Evolutionary conservation across 2,329 filamentous ascomycete species (phyloP), one percentile per base, ranked within the genome.

Genomic region (Colletotrichum lindemuthianum): DNA sequence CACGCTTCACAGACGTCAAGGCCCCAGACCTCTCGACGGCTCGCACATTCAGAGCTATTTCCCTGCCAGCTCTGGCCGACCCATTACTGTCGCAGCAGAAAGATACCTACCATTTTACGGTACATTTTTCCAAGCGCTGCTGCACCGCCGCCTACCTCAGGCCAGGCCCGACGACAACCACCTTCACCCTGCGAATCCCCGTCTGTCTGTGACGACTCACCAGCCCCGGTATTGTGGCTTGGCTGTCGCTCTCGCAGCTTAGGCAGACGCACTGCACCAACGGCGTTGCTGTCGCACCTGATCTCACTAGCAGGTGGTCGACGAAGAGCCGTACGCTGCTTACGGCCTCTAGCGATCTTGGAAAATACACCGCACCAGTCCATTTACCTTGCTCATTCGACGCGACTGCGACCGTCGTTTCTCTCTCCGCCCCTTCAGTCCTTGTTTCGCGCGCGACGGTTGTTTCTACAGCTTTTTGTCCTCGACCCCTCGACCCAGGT

Each of bases 171-270:
- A 53, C 45, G 41, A 49, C 52, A 40, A 47, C 50, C 52, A 49
- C 51, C 41, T 63, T n/a, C 7, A n/a, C 43, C 9, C 3, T 52
- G 57, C 59, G 36, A 56, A 39, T 51, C 51, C 39, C 15, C 57
- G 48, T 9, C 11, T 40, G 13, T 54, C 33, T 54, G 59, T 65
- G 54, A 65, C 64, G 54, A 65, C 44, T 47, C 39, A 40, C 50
- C 32, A 66, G 66, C 59, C 66, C 66, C 59, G 39, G 39, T 61
- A 59, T 60, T 66, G 63, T 66, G 63, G 63, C 63, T 66, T 66
- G 55, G 45, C 47, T 41, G 41, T 61, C 63, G 61, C 61, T 65
- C 58, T 65, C 61, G 39, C 51, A 54, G 44, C 54, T 49, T 49
- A 58, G 44, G 41, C 41, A 43, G 41, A 47, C 44, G 16, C 44